Evolutionary conservation across 139 green algal genomes (phyloP).

Genomic region (Chlorella sorokiniana): DNA sequence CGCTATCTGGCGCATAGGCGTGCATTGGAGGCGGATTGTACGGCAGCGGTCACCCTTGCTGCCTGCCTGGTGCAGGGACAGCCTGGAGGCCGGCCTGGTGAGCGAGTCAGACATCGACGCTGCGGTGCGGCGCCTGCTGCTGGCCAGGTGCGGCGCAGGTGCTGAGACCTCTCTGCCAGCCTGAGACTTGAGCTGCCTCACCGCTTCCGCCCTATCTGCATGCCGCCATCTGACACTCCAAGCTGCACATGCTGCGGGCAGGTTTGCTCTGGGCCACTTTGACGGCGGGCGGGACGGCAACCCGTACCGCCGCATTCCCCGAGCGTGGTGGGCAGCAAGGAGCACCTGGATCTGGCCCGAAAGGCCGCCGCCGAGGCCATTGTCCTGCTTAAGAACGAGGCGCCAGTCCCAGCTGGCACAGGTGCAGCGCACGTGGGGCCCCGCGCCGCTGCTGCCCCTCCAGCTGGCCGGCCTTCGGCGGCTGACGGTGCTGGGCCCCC

Average conservation of each 20-base stretch:
- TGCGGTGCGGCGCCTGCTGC: constrained; percentile 32
- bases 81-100: constrained; percentile 18
- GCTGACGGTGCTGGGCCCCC: constrained; percentile 28
- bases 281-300: constrained; percentile 19
- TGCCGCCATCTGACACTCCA: not conserved
- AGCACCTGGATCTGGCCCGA: constrained; percentile 15
- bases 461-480: constrained; percentile 3
- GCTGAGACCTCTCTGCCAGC: no score
- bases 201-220: not conserved
- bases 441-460: constrained; percentile 6
- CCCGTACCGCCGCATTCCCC: constrained; percentile 32
- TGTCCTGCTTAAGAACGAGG: constrained; percentile 45
- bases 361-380: constrained; percentile 38
- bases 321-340: constrained; percentile 10
- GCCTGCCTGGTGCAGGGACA: not conserved
- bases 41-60: not conserved
- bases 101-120: constrained; percentile 19
- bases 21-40: not conserved
- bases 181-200: no score
- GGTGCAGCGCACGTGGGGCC: not conserved
- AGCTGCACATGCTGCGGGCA: not conserved
- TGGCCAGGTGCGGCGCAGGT: constrained; percentile 1
- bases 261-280: constrained; percentile 43
- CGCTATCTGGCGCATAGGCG: not conserved
- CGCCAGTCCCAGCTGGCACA: not conserved